phyloP scores from a whole-genome alignment of 2,329 filamentous ascomycete species.

The Chalaropsis thielavioides region DNA sequence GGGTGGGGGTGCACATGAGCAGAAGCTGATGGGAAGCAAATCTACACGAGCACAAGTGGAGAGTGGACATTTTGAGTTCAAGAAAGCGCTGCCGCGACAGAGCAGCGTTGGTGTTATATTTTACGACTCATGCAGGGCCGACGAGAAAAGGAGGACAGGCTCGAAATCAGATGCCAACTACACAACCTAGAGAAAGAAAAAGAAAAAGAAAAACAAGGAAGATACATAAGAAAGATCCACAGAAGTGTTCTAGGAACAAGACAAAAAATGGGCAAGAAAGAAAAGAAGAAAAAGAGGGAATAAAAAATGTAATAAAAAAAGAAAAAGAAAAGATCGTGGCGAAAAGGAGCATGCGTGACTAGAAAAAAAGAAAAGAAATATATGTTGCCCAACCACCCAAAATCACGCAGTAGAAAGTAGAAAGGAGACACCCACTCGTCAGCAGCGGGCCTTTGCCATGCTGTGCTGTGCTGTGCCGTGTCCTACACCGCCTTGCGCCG shows the following conservation, averaged over 20 bases:
- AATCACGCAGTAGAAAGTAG: not conserved
- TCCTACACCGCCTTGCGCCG: not conserved
- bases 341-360: not conserved
- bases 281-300: not conserved
- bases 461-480: not conserved
- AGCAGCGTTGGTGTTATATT: not conserved
- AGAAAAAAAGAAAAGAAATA: not conserved
- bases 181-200: not conserved
- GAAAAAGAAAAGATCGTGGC: conserved; percentile 5
- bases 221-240: not conserved
- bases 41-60: not conserved
- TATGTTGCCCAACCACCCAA: not conserved
- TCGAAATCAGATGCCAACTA: not conserved
- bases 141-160: not conserved
- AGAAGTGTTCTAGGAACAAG: not conserved
- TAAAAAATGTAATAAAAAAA: conserved; percentile 3
- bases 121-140: not conserved
- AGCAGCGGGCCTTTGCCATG: not conserved
- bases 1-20: not conserved
- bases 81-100: not conserved
- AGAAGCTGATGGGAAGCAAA: not conserved
- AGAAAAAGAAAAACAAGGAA: not conserved
- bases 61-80: not conserved
- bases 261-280: not conserved
- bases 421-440: not conserved